Base-by-base conservation (phyloP, 1,284 basidiomycete genomes). In the Malassezia pachydermatis region DNA sequence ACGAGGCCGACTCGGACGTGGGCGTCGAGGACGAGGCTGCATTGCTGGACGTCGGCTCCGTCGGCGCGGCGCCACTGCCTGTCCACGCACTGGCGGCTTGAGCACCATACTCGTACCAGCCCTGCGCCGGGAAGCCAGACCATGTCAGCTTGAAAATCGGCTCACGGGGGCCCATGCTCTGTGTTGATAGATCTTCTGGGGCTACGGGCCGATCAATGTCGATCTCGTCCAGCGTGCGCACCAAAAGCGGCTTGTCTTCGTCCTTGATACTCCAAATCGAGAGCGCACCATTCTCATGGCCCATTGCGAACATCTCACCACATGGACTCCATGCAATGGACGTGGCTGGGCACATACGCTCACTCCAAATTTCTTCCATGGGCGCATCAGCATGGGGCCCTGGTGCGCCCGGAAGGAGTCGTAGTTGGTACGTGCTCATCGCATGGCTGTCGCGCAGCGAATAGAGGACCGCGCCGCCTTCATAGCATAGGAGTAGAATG, bases 111-210 rank as follows among this genome's bases (percentile, higher is more conserved):
- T 60, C 49, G 38, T 56, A 54, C 67, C 67, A 70, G 28, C 57
- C 45, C 41, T 62, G 57, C 20, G 55, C 57, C 1, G 65, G 59
- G 25, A 69, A 69, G 22, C 55, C 61, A 19, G 73, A 67, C 89
- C 89, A 94, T 0, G 83, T 76, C 5, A 94, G 76, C 70, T 87
- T 88, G 77, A 86, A 90, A 36, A 95, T 81, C 1, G 88, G 86
- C 67, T 92, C 88, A 13, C 55, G 57, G 3, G 51, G 51, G 2
- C 50, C 50, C 4, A n/a, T 25, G 5, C 39, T 47, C 9, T 13
- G 34, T 28, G 29, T 36, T 11, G 38, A 34, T 2, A 42, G 32
- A 36, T 48, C 42, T 14, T 41, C 45, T 4, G 42, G 44, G 2
- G 45, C 45, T 13, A 39, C 43, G 1, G 62, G 62, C 32, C 52